Evolutionary conservation across 1,284 basidiomycete species (phyloP), one percentile per base, ranked within the genome.

Genomic region (Cryptococcus sp.): DNA sequence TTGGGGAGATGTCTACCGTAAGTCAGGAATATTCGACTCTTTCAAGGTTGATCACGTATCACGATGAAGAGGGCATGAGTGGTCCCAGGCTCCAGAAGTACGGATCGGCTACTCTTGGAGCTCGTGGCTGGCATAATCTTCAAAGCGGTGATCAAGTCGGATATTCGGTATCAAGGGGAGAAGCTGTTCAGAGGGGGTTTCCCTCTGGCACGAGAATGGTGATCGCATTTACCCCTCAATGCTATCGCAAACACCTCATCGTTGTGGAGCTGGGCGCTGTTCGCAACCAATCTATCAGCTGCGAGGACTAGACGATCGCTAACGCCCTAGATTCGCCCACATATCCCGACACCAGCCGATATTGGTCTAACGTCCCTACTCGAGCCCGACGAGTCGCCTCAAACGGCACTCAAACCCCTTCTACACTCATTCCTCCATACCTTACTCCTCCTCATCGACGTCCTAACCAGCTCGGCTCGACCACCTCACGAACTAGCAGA

Each of bases 351-450:
- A 65, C 14, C 45, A 58, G 23, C 57, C 61, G 2, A 66, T 71
- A 16, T 34, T 34, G 65, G 66, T 21, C 50, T 73, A 10, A 61
- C 64, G 0, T 50, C 57, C 2, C 55, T 62, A 46, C 46, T 65
- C n/a, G 63, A 69, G 37, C 60, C 66, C 0, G 28, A 46, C 5
- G 56, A 62, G n/a, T 31, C 52, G 14, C 64, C 65, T 13, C 59
- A 65, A 46, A 45, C 48, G 19, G 50, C 66, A 0, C 56, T 72
- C 2, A 66, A 69, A 4, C 56, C 56, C 2, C 52, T 73, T 2
- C 56, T 74, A 19, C 67, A 70, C 45, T 67, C 64, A 9, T 72
- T 71, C 55, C 54, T 74, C 13, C 70, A 74, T 50, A 71, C 72
- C 4, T 53, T 72, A 5, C 49, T 74, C 21, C 57, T 65, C 1